phyloP scores from a whole-genome alignment of 371 early-diverging fungal genomes.

The Rhizopus sp. region DNA sequence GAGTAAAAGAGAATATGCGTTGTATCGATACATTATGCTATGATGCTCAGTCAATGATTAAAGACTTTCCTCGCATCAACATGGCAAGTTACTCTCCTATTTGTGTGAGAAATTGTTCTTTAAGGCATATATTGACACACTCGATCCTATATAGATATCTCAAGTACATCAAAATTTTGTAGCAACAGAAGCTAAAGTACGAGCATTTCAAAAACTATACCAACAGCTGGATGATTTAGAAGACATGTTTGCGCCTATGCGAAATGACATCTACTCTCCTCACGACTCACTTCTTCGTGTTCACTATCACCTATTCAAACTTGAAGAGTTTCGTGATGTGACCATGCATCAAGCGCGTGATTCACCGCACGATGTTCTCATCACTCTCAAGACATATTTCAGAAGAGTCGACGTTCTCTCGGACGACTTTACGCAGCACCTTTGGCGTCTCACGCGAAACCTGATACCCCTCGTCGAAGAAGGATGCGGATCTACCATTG shows the following conservation, averaged over 20 bases:
- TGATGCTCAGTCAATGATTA: conserved; percentile 82
- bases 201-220: conserved; percentile 84
- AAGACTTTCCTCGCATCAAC: conserved; percentile 85
- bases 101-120: not conserved
- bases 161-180: conserved; percentile 92
- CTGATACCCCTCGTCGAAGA: conserved; percentile 76
- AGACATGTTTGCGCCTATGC: conserved; percentile 73
- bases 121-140: not conserved
- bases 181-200: conserved; percentile 80
- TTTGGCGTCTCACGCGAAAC: conserved; percentile 83
- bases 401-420: conserved; percentile 76
- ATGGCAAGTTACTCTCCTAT: conserved; percentile 52
- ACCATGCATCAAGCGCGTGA: conserved; percentile 79
- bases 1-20: conserved; percentile 74
- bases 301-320: conserved; percentile 85
- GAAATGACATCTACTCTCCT: conserved; percentile 60
- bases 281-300: conserved; percentile 79
- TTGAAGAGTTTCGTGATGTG: conserved; percentile 85
- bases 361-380: conserved; percentile 76
- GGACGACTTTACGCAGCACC: conserved; percentile 78
- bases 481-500: conserved; percentile 70
- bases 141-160: conserved; percentile 66
- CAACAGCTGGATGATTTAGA: conserved; percentile 74
- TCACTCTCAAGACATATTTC: conserved; percentile 83
- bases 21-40: conserved; percentile 82